A percentile compares a stretch with the other conserved stretches of the same genome.
These are phyloP conservation scores for Solanum pinnatisectum DNA, from an alignment of 257 asterid genomes.

Conservation along the genomic window DNA sequence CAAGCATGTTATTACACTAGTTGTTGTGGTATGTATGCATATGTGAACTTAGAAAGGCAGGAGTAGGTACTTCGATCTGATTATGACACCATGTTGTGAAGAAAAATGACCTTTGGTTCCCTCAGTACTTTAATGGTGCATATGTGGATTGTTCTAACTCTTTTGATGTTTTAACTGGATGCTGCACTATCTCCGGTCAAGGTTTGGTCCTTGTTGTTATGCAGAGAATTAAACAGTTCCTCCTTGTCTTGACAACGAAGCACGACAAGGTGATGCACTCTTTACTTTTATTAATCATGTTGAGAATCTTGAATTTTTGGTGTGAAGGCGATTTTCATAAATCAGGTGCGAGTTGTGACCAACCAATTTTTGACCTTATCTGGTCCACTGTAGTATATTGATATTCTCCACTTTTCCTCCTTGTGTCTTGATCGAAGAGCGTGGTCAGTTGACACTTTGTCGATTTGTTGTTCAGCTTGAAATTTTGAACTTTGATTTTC, in stretches of 20 bases:
- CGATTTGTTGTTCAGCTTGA: constrained; percentile 12
- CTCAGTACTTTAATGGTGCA: not conserved
- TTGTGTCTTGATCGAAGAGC: not conserved
- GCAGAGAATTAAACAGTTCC: constrained; percentile 28
- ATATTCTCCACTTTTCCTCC: not conserved
- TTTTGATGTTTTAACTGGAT: not conserved
- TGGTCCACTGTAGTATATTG: not conserved
- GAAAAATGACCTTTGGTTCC: not conserved
- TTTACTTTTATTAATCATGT: not conserved
- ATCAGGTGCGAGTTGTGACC: not conserved
- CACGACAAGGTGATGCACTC: constrained; percentile 17
- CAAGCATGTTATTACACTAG: not conserved
- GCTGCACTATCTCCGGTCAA: constrained; percentile 26
- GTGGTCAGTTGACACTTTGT: not conserved
- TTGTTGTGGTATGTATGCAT: not conserved
- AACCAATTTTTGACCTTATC: not conserved
- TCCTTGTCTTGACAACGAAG: constrained; percentile 18
- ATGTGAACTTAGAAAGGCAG: not conserved
- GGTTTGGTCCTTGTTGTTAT: constrained; percentile 28
- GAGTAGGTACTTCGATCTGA: not conserved
- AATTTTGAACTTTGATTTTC: constrained; percentile 13
- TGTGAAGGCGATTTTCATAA: not conserved
- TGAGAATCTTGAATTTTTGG: not conserved
- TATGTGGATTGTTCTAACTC: not conserved
- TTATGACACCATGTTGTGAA: not conserved